These are phyloP conservation scores for Alternaria arbusti DNA, from an alignment of 2,329 filamentous ascomycete genomes.

Conservation along the genomic window DNA sequence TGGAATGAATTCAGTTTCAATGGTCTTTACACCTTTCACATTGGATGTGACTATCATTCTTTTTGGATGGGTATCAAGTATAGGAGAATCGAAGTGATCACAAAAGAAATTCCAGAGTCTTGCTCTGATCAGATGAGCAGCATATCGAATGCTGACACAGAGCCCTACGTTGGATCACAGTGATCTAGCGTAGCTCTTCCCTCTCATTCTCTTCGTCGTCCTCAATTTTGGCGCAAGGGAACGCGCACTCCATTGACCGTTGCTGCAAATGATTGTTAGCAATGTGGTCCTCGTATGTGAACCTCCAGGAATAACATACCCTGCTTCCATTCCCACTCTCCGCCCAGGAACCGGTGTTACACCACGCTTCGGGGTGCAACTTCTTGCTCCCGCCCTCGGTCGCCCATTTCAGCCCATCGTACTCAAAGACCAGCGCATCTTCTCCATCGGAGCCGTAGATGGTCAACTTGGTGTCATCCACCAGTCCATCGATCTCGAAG, in stretches of 20 bases:
- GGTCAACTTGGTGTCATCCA: slow-evolving; percentile 13
- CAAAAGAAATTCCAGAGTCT: background rate
- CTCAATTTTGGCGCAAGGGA: slow-evolving; percentile 14
- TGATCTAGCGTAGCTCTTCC: slow-evolving; percentile 10
- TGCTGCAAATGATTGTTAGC: slow-evolving; percentile 12
- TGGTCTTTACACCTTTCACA: background rate
- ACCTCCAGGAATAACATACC: slow-evolving; percentile 3
- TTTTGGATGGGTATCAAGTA: background rate
- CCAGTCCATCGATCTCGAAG: slow-evolving; percentile 18
- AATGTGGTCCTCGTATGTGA: background rate
- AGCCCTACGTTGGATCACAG: background rate
- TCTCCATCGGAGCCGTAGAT: slow-evolving; percentile 4
- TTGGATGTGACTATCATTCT: background rate
- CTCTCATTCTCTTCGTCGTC: slow-evolving; percentile 8
- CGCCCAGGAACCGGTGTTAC: slow-evolving; percentile 12
- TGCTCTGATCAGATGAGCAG: background rate
- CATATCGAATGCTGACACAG: background rate
- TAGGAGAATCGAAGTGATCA: background rate
- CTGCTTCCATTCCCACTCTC: slow-evolving; percentile 5
- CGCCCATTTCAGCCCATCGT: slow-evolving; percentile 1
- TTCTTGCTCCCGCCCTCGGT: background rate
- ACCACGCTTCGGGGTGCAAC: slow-evolving; percentile 3
- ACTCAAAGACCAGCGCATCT: slow-evolving; percentile 16
- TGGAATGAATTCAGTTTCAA: background rate
- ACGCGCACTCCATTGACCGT: slow-evolving; percentile 20